A percentile compares a stretch with the other conserved stretches of the same genome.
Evolutionary conservation across 169 alveolate genomes (phyloP).

Genomic region (Plasmodium coatneyi): DNA sequence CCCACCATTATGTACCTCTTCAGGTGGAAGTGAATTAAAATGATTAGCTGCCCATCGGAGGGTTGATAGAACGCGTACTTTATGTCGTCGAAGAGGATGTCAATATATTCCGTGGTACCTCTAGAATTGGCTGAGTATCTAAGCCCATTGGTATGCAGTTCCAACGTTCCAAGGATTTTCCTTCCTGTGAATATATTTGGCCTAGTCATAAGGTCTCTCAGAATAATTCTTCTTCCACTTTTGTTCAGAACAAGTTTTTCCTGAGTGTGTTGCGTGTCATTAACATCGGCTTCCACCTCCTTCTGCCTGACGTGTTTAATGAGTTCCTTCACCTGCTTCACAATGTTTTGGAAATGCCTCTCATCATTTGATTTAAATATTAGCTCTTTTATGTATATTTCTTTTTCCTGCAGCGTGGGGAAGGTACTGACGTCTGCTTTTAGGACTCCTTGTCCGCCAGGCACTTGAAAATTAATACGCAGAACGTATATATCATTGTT

Average conservation of each 20-base stretch:
- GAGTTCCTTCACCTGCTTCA: conserved; percentile 93
- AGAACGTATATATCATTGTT: conserved; percentile 87
- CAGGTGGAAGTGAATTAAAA: conserved; percentile 95
- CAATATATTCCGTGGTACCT: conserved; percentile 89
- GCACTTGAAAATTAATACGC: conserved; percentile 94
- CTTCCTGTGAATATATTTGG: conserved; percentile 88
- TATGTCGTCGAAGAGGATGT: conserved; percentile 94
- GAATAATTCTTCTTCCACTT: conserved; percentile 84
- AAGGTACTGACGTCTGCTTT: conserved; percentile 86
- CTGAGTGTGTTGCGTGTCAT: conserved; percentile 90
- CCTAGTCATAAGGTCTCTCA: conserved; percentile 87
- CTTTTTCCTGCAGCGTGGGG: conserved; percentile 87
- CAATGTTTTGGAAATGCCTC: conserved; percentile 86
- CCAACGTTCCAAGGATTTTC: conserved; percentile 93
- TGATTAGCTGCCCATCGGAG: conserved; percentile 95
- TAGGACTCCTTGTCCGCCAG: conserved; percentile 91
- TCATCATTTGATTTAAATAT: conserved; percentile 92
- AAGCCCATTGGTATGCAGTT: conserved; percentile 97
- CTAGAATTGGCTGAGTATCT: conserved; percentile 88
- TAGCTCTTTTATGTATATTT: conserved; percentile 94
- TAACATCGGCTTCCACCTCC: conserved; percentile 93
- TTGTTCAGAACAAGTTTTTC: conserved; percentile 89
- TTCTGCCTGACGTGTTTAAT: conserved; percentile 93
- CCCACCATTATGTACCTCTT: conserved; percentile 96
- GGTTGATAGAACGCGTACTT: conserved; percentile 98